phyloP scores from a whole-genome alignment of 192 early-diverging fungal species.

The Coemansia sp. region DNA sequence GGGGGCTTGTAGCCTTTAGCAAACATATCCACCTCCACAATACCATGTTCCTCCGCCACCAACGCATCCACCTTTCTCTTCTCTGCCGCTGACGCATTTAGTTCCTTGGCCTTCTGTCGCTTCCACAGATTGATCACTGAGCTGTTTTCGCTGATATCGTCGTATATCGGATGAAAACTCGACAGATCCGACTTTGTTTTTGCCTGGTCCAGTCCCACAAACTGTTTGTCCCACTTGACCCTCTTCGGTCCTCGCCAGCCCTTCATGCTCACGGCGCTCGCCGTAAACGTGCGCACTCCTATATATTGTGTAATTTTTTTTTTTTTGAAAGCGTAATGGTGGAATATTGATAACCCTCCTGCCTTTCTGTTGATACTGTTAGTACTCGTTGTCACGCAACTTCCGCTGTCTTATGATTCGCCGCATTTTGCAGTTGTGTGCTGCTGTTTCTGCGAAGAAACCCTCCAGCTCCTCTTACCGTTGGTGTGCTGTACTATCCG shows the following conservation, averaged over 20 bases:
- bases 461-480: background rate
- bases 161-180: slow-evolving; percentile 43
- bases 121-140: slow-evolving; percentile 51
- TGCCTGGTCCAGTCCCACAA: background rate
- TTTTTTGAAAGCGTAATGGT: no score
- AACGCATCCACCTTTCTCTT: slow-evolving; percentile 12
- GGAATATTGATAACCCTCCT: no score
- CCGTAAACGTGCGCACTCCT: slow-evolving; percentile 12
- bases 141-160: slow-evolving; percentile 41
- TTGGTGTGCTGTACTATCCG: background rate
- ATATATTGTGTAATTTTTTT: no score
- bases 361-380: background rate
- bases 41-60: slow-evolving; percentile 35
- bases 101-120: slow-evolving; percentile 41
- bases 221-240: background rate
- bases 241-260: background rate
- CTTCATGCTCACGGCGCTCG: background rate
- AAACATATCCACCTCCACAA: slow-evolving; percentile 16
- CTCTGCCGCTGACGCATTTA: slow-evolving; percentile 11
- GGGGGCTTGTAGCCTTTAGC: slow-evolving; percentile 22
- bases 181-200: slow-evolving; percentile 27
- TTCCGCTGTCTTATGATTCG: background rate
- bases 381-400: background rate
- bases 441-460: background rate
- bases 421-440: background rate